A percentile compares a stretch with the other conserved stretches of the same genome.
Conservation (phyloP, 805 yeast genomes). For the Candida insectorum region DNA sequence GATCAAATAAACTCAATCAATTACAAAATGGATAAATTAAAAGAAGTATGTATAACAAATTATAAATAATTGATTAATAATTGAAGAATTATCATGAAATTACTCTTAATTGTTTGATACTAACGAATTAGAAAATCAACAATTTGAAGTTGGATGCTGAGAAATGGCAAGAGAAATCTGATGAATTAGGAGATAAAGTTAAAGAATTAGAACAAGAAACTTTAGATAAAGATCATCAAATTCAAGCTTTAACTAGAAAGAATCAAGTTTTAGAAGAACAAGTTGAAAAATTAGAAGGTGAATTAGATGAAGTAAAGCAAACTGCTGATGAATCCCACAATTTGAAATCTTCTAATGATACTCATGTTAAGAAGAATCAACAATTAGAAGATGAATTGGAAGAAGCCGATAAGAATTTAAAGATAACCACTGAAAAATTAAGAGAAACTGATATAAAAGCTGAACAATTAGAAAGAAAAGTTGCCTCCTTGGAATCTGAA, state of each 20-base stretch:
- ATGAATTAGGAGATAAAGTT: conserved; percentile 74
- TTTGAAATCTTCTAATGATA: conserved; percentile 85
- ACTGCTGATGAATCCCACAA: conserved; percentile 89
- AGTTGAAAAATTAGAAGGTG: conserved; percentile 73
- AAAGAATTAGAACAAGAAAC: conserved; percentile 91
- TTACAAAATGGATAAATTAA: conserved; percentile 51
- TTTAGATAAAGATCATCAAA: conserved; percentile 90
- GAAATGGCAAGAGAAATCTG: conserved; percentile 95
- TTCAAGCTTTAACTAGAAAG: conserved; percentile 88
- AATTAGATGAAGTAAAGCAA: conserved; percentile 72
- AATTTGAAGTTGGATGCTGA: conserved; percentile 93
- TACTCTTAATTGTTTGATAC: conserved; percentile 6
- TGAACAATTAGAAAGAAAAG: conserved; percentile 93
- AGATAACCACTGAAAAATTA: conserved; percentile 89
- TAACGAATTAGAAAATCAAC: conserved; percentile 63
- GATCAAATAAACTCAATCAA: not conserved
- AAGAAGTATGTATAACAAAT: conserved; percentile 45
- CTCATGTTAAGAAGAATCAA: conserved; percentile 84
- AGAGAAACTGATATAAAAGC: conserved; percentile 95
- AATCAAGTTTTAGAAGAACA: conserved; percentile 83
- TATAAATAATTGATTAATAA: not conserved
- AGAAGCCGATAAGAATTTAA: conserved; percentile 83
- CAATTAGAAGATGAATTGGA: conserved; percentile 89
- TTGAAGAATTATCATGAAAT: not conserved
- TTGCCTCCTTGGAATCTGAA: conserved; percentile 86